These are phyloP conservation scores for Myxozyma lipomycoides DNA, from an alignment of 805 yeast genomes.

Conservation along the genomic window DNA sequence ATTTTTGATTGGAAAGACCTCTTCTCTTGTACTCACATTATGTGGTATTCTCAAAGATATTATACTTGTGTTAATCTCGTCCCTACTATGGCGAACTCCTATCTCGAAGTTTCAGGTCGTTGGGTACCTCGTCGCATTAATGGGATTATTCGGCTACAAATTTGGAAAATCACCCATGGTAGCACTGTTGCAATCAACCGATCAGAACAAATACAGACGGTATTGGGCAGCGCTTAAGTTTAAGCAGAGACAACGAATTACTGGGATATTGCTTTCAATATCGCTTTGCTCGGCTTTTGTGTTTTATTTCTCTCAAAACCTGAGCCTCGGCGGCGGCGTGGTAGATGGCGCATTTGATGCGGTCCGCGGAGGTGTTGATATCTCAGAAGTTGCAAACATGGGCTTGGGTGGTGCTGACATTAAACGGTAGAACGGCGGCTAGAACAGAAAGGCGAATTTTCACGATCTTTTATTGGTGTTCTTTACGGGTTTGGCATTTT, in stretches of 20 bases:
- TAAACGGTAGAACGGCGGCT: neutral
- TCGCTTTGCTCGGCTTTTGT: constrained; percentile 6
- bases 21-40: constrained; percentile 30
- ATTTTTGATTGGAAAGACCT: constrained; percentile 29
- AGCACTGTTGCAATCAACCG: constrained; percentile 12
- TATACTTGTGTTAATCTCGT: constrained; percentile 28
- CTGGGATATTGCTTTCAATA: constrained; percentile 2
- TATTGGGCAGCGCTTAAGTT: constrained; percentile 5
- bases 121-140: constrained; percentile 30
- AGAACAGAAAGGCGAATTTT: too few species aligned
- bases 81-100: constrained; percentile 30
- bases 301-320: constrained; percentile 14
- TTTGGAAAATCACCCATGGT: constrained; percentile 25
- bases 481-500: too few species aligned
- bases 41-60: constrained; percentile 33
- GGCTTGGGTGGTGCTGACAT: neutral
- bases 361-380: neutral
- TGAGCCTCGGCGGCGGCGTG: constrained; percentile 11
- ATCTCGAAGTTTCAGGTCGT: constrained; percentile 28
- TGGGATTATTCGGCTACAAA: constrained; percentile 30
- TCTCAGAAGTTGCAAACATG: neutral
- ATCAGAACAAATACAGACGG: constrained; percentile 8
- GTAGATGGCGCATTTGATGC: constrained; percentile 18
- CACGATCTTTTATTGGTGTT: too few species aligned
- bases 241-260: constrained; percentile 9